A percentile compares a stretch with the other conserved stretches of the same genome.
Evolutionary conservation across 495 filamentous ascomycete genomes (phyloP).

Genomic region (Annulohypoxylon stygium): DNA sequence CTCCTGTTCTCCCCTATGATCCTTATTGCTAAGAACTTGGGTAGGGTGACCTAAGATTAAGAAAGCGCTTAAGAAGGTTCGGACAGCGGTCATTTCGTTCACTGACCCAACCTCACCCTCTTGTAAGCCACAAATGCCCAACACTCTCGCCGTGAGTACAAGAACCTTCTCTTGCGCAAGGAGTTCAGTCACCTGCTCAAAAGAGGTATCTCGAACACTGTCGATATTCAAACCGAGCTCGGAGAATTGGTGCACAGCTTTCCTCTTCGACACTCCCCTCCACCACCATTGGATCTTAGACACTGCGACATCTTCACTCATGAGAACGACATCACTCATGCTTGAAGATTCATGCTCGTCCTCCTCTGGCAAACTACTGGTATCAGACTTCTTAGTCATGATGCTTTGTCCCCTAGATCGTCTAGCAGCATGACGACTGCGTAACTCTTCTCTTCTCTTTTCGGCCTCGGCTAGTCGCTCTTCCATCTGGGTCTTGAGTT

Average conservation of each 20-base stretch:
- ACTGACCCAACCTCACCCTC: slow-evolving; percentile 76
- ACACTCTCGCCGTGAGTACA: slow-evolving; percentile 73
- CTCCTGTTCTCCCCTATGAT: slow-evolving; percentile 79
- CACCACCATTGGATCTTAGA: slow-evolving; percentile 82
- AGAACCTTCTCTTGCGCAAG: slow-evolving; percentile 83
- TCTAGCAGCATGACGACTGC: slow-evolving; percentile 67
- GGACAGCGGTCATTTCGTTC: slow-evolving; percentile 80
- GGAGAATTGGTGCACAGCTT: slow-evolving; percentile 73
- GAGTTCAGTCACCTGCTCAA: slow-evolving; percentile 83
- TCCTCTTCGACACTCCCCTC: slow-evolving; percentile 71
- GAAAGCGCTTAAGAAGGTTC: slow-evolving; percentile 93
- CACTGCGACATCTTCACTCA: slow-evolving; percentile 76
- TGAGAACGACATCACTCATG: slow-evolving; percentile 61
- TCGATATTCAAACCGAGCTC: slow-evolving; percentile 80
- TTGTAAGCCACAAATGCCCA: slow-evolving; percentile 81
- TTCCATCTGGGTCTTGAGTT: slow-evolving; percentile 81
- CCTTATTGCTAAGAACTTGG: slow-evolving; percentile 87
- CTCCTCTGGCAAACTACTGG: slow-evolving; percentile 65
- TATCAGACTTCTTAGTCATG: slow-evolving; percentile 62
- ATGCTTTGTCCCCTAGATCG: slow-evolving; percentile 75
- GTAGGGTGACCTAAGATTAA: slow-evolving; percentile 92
- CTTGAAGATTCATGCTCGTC: slow-evolving; percentile 60
- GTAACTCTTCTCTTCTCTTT: slow-evolving; percentile 72
- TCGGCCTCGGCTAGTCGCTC: slow-evolving; percentile 91
- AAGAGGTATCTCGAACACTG: slow-evolving; percentile 77